phyloP scores from a whole-genome alignment of 345 rosid species.

The Rubroshorea leprosula region DNA sequence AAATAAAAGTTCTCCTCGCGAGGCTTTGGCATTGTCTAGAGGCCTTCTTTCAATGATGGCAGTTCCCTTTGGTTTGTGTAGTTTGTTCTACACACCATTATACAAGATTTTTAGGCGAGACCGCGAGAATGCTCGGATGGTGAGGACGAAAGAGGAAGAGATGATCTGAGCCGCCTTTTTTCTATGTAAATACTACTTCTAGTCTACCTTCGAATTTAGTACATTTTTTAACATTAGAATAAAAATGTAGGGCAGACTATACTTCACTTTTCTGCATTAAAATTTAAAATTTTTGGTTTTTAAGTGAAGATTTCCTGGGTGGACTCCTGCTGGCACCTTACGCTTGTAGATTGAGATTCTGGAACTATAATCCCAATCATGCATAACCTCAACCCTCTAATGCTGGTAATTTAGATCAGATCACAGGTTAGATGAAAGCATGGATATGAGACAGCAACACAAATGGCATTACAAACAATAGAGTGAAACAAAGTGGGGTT shows the following conservation, averaged over 20 bases:
- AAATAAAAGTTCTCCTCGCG: slow-evolving; percentile 49
- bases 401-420: too few species aligned
- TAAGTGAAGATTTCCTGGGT: too few species aligned
- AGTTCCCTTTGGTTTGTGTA: slow-evolving; percentile 78
- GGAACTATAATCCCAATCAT: too few species aligned
- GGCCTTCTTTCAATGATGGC: slow-evolving; percentile 94
- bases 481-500: not conserved
- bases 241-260: too few species aligned
- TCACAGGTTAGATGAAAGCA: not conserved
- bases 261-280: too few species aligned
- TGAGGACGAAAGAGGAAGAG: slow-evolving; percentile 50
- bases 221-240: not conserved
- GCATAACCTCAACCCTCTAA: too few species aligned
- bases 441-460: slow-evolving; percentile 2
- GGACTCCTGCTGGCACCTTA: too few species aligned
- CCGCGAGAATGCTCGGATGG: slow-evolving; percentile 51
- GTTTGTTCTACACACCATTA: slow-evolving; percentile 81
- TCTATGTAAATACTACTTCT: not conserved
- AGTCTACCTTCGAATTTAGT: not conserved
- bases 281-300: too few species aligned
- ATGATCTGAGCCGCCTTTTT: slow-evolving; percentile 25
- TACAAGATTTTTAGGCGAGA: slow-evolving; percentile 58
- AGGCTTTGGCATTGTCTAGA: slow-evolving; percentile 70
- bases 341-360: too few species aligned
- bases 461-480: slow-evolving; percentile 6